Conservation (phyloP, 345 rosid species). For the Bruguiera sexangula region DNA sequence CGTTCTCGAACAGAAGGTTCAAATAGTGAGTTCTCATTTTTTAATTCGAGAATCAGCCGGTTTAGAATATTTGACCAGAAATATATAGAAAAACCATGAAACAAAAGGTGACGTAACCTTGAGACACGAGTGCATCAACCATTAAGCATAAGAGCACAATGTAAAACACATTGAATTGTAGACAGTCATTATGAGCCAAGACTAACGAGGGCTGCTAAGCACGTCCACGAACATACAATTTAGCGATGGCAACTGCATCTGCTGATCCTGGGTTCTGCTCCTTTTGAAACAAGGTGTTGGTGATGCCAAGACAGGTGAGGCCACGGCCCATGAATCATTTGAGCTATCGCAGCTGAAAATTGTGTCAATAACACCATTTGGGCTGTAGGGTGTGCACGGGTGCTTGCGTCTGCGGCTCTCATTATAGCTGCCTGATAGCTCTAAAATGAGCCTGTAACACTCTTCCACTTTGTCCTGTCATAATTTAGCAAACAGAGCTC, state of each 20-base stretch:
- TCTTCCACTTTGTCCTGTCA: constrained; percentile 56
- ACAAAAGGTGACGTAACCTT: constrained; percentile 21
- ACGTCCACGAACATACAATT: constrained; percentile 58
- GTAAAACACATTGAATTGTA: constrained; percentile 20
- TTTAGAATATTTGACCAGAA: constrained; percentile 18
- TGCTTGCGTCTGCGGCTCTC: constrained; percentile 47
- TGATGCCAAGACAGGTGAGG: constrained; percentile 43
- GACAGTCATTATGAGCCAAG: constrained; percentile 22
- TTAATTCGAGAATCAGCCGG: constrained; percentile 7
- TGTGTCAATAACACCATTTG: constrained; percentile 54
- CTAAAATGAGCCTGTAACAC: constrained; percentile 60
- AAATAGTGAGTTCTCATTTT: constrained; percentile 3
- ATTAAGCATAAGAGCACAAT: constrained; percentile 16
- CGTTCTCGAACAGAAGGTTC: constrained; percentile 14
- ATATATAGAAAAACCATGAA: constrained; percentile 15
- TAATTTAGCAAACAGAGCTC: constrained; percentile 6
- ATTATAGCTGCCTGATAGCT: constrained; percentile 35
- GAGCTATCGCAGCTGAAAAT: constrained; percentile 67
- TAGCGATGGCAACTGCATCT: constrained; percentile 55
- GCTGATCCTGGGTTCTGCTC: constrained; percentile 61
- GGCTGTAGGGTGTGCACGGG: constrained; percentile 40
- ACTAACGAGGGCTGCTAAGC: constrained; percentile 62
- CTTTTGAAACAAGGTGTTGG: constrained; percentile 50
- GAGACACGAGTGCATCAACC: constrained; percentile 13
- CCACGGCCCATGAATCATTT: constrained; percentile 48